A percentile compares a stretch with the other conserved stretches of the same genome.
phyloP scores from a whole-genome alignment of 2,329 filamentous ascomycete genomes.

The Chlorencoelia australis region DNA sequence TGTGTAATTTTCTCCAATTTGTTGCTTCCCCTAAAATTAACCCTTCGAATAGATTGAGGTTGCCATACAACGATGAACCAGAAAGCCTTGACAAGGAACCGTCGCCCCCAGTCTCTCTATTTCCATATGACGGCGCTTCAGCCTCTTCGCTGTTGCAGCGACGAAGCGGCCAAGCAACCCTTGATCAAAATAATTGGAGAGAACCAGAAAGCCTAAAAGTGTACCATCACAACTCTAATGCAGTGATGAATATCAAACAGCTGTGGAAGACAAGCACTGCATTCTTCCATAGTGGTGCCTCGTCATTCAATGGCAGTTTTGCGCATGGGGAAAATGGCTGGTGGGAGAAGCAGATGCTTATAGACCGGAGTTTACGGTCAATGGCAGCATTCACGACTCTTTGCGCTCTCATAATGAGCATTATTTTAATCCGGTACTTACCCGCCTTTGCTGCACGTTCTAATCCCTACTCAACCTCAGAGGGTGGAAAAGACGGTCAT shows the following conservation, averaged over 20 bases:
- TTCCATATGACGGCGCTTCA: no score
- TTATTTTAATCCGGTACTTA: slow-evolving; percentile 12
- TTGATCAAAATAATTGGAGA: no score
- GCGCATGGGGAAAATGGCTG: slow-evolving; percentile 14
- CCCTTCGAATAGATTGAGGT: no score
- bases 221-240: no score
- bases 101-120: no score
- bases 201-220: no score
- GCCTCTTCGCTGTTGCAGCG: no score
- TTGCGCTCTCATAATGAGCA: slow-evolving; percentile 13
- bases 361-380: slow-evolving; percentile 14
- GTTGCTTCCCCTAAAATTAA: no score
- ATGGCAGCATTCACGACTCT: slow-evolving; percentile 15
- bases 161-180: no score
- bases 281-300: background rate
- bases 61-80: no score
- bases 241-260: slow-evolving; percentile 3
- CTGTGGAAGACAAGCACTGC: slow-evolving; percentile 1
- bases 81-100: no score
- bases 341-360: slow-evolving; percentile 19
- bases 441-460: slow-evolving; percentile 7
- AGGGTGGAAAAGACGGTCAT: slow-evolving; percentile 12
- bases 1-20: no score
- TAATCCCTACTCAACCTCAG: slow-evolving; percentile 10
- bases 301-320: slow-evolving; percentile 14